phyloP scores from a whole-genome alignment of 129 eudicot species.

The Heracleum sosnowskyi region DNA sequence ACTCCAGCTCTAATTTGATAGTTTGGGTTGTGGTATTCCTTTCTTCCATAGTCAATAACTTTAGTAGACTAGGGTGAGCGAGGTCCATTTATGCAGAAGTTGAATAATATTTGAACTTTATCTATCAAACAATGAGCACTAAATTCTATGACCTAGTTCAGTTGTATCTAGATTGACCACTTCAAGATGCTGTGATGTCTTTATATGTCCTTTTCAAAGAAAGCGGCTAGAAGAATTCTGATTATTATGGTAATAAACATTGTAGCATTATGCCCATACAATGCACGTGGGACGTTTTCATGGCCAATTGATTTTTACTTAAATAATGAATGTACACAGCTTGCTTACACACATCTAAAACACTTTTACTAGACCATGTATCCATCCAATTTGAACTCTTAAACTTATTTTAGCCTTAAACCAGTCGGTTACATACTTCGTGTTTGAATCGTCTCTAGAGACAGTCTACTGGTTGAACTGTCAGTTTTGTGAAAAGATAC shows the following conservation, averaged over 20 bases:
- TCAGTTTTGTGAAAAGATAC: neutral
- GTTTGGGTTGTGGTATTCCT: neutral
- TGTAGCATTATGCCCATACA: neutral
- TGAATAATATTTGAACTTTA: neutral
- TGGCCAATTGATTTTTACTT: neutral
- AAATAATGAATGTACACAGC: neutral
- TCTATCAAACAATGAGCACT: too few relatives aligned
- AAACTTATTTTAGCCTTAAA: neutral
- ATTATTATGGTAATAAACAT: neutral
- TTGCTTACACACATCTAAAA: neutral
- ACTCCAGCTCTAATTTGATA: neutral
- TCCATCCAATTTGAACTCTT: neutral
- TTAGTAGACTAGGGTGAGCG: neutral
- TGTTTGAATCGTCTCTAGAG: neutral
- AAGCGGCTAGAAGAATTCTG: neutral
- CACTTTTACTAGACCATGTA: neutral
- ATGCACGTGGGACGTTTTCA: neutral
- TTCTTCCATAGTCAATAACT: neutral
- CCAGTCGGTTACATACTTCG: neutral
- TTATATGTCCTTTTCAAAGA: neutral
- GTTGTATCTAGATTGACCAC: neutral
- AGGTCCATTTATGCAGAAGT: neutral
- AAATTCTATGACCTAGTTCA: neutral
- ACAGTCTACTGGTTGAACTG: neutral
- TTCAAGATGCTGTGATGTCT: neutral